Conservation (phyloP, 2,329 filamentous ascomycete species). For the Zasmidium citrigriseum region DNA sequence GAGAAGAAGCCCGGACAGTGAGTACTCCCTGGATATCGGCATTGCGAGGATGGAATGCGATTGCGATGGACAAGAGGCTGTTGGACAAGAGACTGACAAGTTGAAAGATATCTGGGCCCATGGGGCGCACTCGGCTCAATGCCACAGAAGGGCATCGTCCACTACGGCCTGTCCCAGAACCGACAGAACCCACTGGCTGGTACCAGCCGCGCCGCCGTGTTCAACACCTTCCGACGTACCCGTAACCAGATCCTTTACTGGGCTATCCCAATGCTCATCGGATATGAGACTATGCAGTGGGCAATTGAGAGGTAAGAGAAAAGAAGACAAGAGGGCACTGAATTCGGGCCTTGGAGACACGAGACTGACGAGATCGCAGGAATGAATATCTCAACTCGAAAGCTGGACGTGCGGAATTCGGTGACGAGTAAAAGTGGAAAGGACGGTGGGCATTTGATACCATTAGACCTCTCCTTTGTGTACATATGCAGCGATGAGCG, state of each 20-base stretch:
- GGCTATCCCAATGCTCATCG: constrained; percentile 73
- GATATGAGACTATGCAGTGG: constrained; percentile 87
- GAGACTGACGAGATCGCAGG: constrained; percentile 45
- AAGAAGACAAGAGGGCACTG: constrained; percentile 8
- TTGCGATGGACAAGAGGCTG: background rate
- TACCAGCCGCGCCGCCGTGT: constrained; percentile 76
- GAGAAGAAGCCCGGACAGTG: constrained; percentile 45
- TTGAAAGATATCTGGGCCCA: constrained; percentile 66
- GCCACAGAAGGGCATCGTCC: constrained; percentile 62
- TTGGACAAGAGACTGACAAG: constrained; percentile 9
- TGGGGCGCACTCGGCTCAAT: constrained; percentile 67
- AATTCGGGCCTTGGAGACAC: constrained; percentile 1
- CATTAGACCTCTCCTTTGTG: constrained; percentile 12
- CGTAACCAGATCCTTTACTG: constrained; percentile 87
- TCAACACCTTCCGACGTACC: constrained; percentile 92
- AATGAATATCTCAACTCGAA: constrained; percentile 84
- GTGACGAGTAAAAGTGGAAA: constrained; percentile 36
- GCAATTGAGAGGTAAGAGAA: constrained; percentile 77
- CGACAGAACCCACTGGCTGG: constrained; percentile 85
- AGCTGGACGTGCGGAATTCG: constrained; percentile 62
- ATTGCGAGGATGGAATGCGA: background rate
- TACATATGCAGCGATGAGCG: constrained; percentile 11
- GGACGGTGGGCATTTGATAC: background rate
- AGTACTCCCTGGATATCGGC: constrained; percentile 23
- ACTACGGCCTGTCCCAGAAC: constrained; percentile 81